phyloP scores from a whole-genome alignment of 2,329 filamentous ascomycete species.

The Cryoendolithus antarcticus region DNA sequence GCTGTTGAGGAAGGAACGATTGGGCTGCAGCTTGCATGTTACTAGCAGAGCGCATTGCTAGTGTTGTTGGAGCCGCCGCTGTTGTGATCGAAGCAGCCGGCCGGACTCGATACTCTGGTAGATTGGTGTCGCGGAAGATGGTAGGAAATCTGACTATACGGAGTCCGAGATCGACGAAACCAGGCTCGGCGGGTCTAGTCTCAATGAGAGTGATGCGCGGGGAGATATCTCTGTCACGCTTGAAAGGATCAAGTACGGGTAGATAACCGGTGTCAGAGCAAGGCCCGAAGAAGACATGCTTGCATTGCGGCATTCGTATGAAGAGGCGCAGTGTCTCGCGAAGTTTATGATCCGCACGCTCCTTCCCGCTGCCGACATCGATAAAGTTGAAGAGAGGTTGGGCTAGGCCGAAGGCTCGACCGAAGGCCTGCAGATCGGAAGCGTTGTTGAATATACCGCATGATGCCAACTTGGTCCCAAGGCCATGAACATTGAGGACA shows the following conservation, averaged over 20 bases:
- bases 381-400: constrained; percentile 36
- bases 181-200: constrained; percentile 28
- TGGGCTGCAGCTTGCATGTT: neutral
- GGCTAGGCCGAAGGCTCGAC: constrained; percentile 31
- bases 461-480: constrained; percentile 29
- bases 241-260: constrained; percentile 33
- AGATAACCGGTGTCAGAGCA: constrained; percentile 36
- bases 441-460: constrained; percentile 28
- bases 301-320: constrained; percentile 33
- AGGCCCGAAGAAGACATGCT: constrained; percentile 35
- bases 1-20: neutral
- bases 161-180: constrained; percentile 31
- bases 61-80: constrained; percentile 1
- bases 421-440: constrained; percentile 30
- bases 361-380: constrained; percentile 36
- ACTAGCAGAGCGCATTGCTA: constrained; percentile 1
- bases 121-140: constrained; percentile 29
- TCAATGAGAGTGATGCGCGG: constrained; percentile 34
- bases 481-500: constrained; percentile 35
- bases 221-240: constrained; percentile 26
- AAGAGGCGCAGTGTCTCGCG: constrained; percentile 35
- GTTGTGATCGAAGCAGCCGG: neutral
- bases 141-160: constrained; percentile 25
- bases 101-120: constrained; percentile 21
- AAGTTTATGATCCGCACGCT: constrained; percentile 35